Conservation (phyloP, 345 rosid species). For the Angophora floribunda region DNA sequence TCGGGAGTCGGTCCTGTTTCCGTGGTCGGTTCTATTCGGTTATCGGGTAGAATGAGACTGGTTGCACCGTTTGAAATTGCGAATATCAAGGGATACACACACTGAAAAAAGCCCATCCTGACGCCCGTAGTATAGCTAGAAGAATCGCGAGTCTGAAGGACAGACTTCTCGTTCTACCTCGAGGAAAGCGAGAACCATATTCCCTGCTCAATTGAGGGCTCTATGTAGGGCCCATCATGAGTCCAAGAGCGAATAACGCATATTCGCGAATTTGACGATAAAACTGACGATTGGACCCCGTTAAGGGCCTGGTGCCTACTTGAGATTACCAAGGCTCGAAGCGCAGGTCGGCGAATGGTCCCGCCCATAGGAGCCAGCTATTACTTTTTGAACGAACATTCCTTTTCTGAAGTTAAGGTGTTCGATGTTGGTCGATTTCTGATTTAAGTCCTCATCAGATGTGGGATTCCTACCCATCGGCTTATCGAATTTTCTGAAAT, state of each 20-base stretch:
- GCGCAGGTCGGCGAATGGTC: background rate
- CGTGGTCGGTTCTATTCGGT: background rate
- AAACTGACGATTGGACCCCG: background rate
- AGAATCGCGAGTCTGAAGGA: background rate
- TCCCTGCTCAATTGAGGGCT: background rate
- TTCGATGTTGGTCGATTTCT: background rate
- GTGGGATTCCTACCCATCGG: background rate
- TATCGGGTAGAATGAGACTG: rapidly evolving
- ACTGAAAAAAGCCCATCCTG: background rate
- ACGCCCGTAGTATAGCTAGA: background rate
- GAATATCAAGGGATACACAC: background rate
- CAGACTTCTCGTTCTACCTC: background rate
- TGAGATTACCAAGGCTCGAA: background rate
- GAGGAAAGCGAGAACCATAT: background rate
- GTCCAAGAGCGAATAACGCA: background rate
- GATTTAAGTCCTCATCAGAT: background rate
- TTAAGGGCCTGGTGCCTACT: background rate
- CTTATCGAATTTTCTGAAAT: background rate
- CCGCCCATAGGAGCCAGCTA: background rate
- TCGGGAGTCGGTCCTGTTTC: background rate
- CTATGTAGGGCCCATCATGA: no score
- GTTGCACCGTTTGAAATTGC: background rate
- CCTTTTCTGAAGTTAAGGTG: background rate
- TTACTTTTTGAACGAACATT: background rate
- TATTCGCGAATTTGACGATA: background rate